Conservation (phyloP, 1,284 basidiomycete genomes). For the Malassezia sympodialis region DNA sequence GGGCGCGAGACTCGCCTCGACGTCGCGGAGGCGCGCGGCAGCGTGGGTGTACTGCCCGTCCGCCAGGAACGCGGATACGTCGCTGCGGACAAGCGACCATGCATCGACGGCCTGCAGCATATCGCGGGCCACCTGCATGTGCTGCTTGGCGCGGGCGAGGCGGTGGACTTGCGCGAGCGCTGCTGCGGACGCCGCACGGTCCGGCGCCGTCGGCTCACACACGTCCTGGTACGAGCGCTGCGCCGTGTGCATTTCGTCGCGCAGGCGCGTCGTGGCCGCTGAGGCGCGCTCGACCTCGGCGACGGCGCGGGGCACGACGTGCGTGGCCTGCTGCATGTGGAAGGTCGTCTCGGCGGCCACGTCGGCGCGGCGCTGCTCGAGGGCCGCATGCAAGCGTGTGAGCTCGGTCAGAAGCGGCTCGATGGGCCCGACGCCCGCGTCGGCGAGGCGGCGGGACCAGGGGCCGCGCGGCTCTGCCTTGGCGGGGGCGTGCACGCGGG, state of each 20-base stretch:
- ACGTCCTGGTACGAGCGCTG: background rate
- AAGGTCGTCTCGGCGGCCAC: background rate
- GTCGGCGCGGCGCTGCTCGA: background rate
- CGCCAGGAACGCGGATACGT: conserved; percentile 69
- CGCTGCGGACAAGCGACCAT: conserved; percentile 83
- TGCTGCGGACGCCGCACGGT: background rate
- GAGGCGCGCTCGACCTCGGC: background rate
- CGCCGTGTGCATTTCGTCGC: background rate
- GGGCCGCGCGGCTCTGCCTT: background rate
- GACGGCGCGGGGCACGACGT: conserved; percentile 1
- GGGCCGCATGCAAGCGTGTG: background rate
- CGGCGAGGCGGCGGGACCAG: conserved; percentile 7
- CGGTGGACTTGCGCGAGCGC: conserved; percentile 61
- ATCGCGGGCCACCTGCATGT: conserved; percentile 74
- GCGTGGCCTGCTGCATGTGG: conserved; percentile 5
- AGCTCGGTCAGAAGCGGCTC: background rate
- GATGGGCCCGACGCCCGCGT: background rate
- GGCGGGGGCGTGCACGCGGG: too few relatives aligned
- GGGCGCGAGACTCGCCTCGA: conserved; percentile 71
- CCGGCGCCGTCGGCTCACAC: background rate
- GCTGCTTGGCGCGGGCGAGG: conserved; percentile 68
- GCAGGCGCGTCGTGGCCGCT: background rate
- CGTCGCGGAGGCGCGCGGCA: conserved; percentile 74
- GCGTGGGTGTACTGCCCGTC: conserved; percentile 66
- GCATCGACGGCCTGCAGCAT: conserved; percentile 81